Evolutionary conservation across 73 alveolate genomes (phyloP).

Genomic region (Tetrahymena elliotti): DNA sequence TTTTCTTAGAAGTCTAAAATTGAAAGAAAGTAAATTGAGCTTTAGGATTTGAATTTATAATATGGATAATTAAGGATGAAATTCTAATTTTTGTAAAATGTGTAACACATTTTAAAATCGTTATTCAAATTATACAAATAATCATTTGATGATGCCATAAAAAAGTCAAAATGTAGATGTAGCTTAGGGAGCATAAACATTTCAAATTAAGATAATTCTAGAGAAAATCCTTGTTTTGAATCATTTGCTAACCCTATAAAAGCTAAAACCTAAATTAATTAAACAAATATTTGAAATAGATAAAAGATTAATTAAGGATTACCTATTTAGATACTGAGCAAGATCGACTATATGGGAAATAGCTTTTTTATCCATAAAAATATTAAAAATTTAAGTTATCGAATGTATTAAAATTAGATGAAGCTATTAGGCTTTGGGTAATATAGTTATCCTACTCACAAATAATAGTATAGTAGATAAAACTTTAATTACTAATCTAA

Average conservation of each 20-base stretch:
- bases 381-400: neutral
- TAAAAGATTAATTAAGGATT: neutral
- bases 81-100: too few species aligned
- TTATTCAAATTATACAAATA: too few species aligned
- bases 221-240: neutral
- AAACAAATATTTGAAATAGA: neutral
- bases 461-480: neutral
- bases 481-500: neutral
- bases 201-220: neutral
- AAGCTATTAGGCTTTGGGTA: neutral
- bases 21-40: neutral
- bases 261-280: neutral
- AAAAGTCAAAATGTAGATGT: neutral
- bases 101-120: neutral
- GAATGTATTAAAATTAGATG: neutral
- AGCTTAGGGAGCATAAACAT: neutral
- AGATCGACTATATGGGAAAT: neutral
- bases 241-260: neutral
- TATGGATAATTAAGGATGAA: neutral
- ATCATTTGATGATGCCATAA: neutral
- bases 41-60: neutral
- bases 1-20: neutral
- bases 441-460: neutral
- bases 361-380: neutral
- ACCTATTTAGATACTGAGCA: neutral